Evolutionary conservation across 495 filamentous ascomycete genomes (phyloP), one percentile per base, ranked within the genome.

Genomic region (Cercophora scortea): DNA sequence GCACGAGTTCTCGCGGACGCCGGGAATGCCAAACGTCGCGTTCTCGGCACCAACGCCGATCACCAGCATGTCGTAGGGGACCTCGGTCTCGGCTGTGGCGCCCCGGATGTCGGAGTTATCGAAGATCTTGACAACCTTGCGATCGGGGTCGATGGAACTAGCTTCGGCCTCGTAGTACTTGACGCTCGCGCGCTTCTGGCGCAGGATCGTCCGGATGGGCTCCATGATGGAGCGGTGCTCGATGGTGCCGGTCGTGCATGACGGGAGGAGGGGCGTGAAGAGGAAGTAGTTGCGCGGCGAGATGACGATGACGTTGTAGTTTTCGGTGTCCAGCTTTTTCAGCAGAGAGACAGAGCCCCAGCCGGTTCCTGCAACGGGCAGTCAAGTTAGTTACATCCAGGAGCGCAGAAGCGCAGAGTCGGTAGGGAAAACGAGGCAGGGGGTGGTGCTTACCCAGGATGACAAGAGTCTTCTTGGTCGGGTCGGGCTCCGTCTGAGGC

Each of bases 201-300:
- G 85, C 35, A 94, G 76, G 67, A 99, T 93, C 68, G 92, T 93
- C 55, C 93, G 86, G 55, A 99, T 82, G 32, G 93, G 93, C 77
- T 99, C 93, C 91, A 99, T 97, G 70, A 99, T 97, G 56, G 90
- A 95, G 64, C 94, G 89, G 76, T 96, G 94, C 76, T 99, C 94
- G 64, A 99, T 92, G 59, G 88, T 85, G 67, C 94, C 93, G 47
- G 89, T 96, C 19, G 93, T 96, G 72, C 94, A 97, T 66, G 90
- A 95, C 48, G 93, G 93, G 41, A 99, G 80, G 43, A 99, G 82
- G 41, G 93, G 93, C 15, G 94, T 99, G 80, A 97, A 99, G 52
- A 99, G 86, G 84, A 99, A 99, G 81, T 93, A 99, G 73, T 97
- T 97, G 60, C 93, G 89, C 50, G 93, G 93, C 41, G 92, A 96